Percentiles rank a stretch among this genome's conserved stretches.
These are phyloP conservation scores for Globisporangium uncinulatum DNA, from an alignment of 352 stramenopile species.

Conservation along the genomic window DNA sequence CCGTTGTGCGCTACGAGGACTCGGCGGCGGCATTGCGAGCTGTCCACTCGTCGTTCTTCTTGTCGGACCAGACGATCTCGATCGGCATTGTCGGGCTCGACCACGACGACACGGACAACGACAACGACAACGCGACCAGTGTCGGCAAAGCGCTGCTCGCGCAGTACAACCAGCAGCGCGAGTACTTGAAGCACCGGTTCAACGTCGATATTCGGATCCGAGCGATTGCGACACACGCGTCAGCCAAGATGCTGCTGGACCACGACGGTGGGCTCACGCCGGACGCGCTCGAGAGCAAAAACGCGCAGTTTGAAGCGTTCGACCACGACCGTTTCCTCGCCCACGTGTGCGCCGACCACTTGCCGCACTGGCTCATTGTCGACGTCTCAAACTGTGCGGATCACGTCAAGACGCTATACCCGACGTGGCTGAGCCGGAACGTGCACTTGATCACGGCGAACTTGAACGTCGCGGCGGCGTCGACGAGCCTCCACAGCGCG, in stretches of 20 bases:
- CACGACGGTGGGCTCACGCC: conserved; percentile 47
- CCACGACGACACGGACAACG: conserved; percentile 42
- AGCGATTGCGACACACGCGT: conserved; percentile 61
- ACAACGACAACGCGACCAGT: conserved; percentile 28
- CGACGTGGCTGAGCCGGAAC: conserved; percentile 84
- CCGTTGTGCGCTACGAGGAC: conserved; percentile 87
- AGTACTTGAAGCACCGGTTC: conserved; percentile 76
- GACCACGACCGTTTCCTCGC: conserved; percentile 64
- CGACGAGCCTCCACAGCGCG: conserved; percentile 61
- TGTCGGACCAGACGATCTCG: conserved; percentile 90
- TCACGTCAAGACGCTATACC: conserved; percentile 84
- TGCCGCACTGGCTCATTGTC: conserved; percentile 91
- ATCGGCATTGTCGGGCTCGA: conserved; percentile 90
- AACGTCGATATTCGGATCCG: conserved; percentile 83
- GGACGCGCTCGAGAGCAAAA: conserved; percentile 23
- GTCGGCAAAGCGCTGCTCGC: conserved; percentile 86
- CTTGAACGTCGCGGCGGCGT: conserved; percentile 80
- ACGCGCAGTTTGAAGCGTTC: conserved; percentile 29
- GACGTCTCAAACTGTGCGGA: conserved; percentile 89
- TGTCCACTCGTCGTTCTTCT: conserved; percentile 93
- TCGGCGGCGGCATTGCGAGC: conserved; percentile 89
- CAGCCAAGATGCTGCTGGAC: conserved; percentile 62
- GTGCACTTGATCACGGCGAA: conserved; percentile 94
- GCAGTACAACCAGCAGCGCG: conserved; percentile 81
- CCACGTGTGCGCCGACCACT: conserved; percentile 83